These are phyloP conservation scores for Sarcodon sp. DNA, from an alignment of 768 basidiomycete genomes.

Conservation along the genomic window DNA sequence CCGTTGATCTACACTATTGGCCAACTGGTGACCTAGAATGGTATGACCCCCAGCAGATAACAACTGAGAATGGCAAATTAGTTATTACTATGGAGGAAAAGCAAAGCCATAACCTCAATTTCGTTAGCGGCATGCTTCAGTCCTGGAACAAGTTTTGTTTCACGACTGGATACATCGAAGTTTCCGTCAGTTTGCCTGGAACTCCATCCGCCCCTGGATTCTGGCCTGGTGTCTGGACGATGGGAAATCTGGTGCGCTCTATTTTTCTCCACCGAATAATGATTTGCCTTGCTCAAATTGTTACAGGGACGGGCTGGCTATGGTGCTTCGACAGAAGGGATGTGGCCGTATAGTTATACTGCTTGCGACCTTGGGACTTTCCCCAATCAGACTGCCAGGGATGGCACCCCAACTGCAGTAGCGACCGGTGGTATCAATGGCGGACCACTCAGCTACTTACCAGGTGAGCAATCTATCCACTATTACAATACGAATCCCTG, in stretches of 20 bases:
- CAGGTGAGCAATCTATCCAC: slow-evolving; percentile 21
- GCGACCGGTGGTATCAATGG: slow-evolving; percentile 39
- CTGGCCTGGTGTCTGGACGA: slow-evolving; percentile 84
- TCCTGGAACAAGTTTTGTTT: slow-evolving; percentile 96
- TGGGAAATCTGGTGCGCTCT: slow-evolving; percentile 49
- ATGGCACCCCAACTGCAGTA: slow-evolving; percentile 45
- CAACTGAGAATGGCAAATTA: slow-evolving; percentile 66
- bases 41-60: slow-evolving; percentile 64
- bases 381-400: slow-evolving; percentile 59
- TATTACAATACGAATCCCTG: too few relatives aligned
- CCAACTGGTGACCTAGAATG: slow-evolving; percentile 74
- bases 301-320: slow-evolving; percentile 72
- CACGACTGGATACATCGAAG: slow-evolving; percentile 85
- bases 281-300: slow-evolving; percentile 9
- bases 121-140: slow-evolving; percentile 70
- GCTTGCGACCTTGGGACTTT: slow-evolving; percentile 81
- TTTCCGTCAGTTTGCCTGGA: slow-evolving; percentile 67
- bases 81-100: slow-evolving; percentile 69
- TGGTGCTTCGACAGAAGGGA: slow-evolving; percentile 79
- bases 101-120: slow-evolving; percentile 70
- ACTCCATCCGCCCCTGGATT: slow-evolving; percentile 46
- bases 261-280: not conserved
- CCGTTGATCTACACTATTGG: slow-evolving; percentile 77
- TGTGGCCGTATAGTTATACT: slow-evolving; percentile 78
- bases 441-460: slow-evolving; percentile 55